Conservation (phyloP, 257 asterid species). For the Gardenia jasminoides region DNA sequence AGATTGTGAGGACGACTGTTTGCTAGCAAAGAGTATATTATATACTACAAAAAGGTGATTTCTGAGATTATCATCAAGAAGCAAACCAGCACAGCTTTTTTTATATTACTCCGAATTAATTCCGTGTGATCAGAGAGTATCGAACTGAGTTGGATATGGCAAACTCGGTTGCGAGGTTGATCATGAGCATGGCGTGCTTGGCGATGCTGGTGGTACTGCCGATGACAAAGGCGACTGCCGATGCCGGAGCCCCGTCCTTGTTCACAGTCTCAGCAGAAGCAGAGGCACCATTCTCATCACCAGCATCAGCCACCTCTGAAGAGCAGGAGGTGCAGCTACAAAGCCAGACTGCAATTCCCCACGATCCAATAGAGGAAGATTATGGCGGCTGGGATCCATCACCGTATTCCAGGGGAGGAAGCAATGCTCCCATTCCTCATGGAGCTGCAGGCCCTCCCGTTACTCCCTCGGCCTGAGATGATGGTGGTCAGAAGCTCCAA, state of each 20-base stretch:
- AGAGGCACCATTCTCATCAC: constrained; percentile 10
- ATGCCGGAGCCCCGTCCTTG: not conserved
- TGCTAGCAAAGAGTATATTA: not conserved
- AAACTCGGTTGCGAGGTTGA: constrained; percentile 8
- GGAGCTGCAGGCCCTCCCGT: constrained; percentile 21
- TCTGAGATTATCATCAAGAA: not conserved
- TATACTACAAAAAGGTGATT: not conserved
- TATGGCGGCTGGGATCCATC: constrained; percentile 32
- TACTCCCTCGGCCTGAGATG: constrained; percentile 21
- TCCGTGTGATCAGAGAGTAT: not conserved
- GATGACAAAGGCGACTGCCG: not conserved
- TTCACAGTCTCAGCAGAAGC: constrained; percentile 10
- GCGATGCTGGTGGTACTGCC: constrained; percentile 7
- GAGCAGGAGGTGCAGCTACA: not conserved
- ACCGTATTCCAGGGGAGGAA: constrained; percentile 29
- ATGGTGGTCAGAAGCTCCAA: not conserved
- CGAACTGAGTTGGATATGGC: constrained; percentile 11
- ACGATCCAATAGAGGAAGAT: constrained; percentile 18
- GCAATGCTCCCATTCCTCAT: constrained; percentile 40
- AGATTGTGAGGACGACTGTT: not conserved
- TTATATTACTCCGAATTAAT: not conserved
- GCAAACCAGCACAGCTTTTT: not conserved
- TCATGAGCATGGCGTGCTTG: constrained; percentile 18
- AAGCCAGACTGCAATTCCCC: not conserved
- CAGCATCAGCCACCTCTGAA: not conserved